These are phyloP conservation scores for Ottelia alismoides DNA, from an alignment of 106 monocot species.

Conservation along the genomic window DNA sequence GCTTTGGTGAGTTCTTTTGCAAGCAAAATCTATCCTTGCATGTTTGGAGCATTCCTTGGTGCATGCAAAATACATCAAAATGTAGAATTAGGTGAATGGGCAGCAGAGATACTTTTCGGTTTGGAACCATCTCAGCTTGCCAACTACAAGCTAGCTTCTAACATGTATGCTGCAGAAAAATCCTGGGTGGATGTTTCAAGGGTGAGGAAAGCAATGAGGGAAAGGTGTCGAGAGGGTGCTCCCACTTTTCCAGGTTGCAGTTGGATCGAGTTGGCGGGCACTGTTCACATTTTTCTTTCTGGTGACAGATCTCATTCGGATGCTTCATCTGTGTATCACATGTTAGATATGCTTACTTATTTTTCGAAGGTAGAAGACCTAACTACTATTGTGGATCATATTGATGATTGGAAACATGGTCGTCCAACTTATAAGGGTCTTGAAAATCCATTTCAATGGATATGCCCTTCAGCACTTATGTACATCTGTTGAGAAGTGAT, in stretches of 20 bases:
- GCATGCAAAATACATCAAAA: conserved; percentile 43
- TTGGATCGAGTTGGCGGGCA: conserved; percentile 25
- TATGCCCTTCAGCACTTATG: too few relatives aligned
- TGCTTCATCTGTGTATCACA: conserved; percentile 9
- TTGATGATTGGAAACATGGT: too few relatives aligned
- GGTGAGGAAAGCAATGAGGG: conserved; percentile 30
- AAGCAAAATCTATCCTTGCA: conserved; percentile 11
- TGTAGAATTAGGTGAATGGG: conserved; percentile 31
- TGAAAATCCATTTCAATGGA: too few relatives aligned
- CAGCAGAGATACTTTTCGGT: conserved; percentile 24
- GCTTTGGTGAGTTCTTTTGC: conserved; percentile 24
- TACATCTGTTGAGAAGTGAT: too few relatives aligned
- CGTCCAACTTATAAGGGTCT: too few relatives aligned
- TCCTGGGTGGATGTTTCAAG: conserved; percentile 26
- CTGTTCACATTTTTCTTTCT: conserved; percentile 26
- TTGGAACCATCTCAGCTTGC: conserved; percentile 23
- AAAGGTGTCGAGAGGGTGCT: conserved; percentile 8
- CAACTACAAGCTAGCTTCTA: conserved; percentile 36
- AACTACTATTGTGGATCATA: too few relatives aligned
- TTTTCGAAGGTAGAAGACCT: neutral
- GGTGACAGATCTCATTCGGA: conserved; percentile 19
- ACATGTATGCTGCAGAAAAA: conserved; percentile 17
- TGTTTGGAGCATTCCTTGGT: conserved; percentile 47
- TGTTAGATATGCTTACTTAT: conserved; percentile 2
- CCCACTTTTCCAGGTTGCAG: conserved; percentile 32